These are phyloP conservation scores for Monosporozyma yasuniensis DNA, from an alignment of 805 yeast species.

Conservation along the genomic window DNA sequence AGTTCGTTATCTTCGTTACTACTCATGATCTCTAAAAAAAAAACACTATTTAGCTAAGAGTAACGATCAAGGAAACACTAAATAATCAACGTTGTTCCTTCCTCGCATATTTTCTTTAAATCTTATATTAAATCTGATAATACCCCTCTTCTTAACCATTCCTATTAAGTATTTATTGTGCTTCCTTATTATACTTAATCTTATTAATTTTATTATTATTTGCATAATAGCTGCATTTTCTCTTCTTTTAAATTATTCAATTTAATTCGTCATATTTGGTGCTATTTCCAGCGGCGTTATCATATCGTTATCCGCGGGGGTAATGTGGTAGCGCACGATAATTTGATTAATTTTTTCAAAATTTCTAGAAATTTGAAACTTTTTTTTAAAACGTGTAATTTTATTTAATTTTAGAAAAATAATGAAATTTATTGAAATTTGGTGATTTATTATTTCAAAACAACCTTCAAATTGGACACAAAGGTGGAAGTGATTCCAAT, in stretches of 20 bases:
- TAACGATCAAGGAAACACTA: too few relatives aligned
- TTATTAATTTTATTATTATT: not conserved
- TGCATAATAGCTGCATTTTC: not conserved
- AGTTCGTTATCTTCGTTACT: not conserved
- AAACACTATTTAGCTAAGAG: too few relatives aligned
- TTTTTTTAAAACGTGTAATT: not conserved
- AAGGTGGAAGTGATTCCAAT: not conserved
- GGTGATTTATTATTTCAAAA: not conserved
- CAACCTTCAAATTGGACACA: not conserved
- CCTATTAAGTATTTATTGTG: too few relatives aligned
- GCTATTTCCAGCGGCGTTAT: not conserved
- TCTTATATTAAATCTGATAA: too few relatives aligned
- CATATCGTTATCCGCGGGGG: too few relatives aligned
- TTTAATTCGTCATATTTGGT: not conserved
- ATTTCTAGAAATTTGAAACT: not conserved
- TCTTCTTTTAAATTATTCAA: not conserved
- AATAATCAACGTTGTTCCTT: too few relatives aligned
- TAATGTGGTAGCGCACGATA: not conserved
- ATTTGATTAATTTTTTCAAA: not conserved
- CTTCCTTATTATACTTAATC: too few relatives aligned
- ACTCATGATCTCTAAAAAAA: too few relatives aligned
- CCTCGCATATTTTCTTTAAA: too few relatives aligned
- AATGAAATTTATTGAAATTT: too few relatives aligned
- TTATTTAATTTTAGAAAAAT: not conserved
- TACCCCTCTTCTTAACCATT: too few relatives aligned